These are phyloP conservation scores for Stentor coeruleus DNA, from an alignment of 73 alveolate genomes.

Conservation along the genomic window DNA sequence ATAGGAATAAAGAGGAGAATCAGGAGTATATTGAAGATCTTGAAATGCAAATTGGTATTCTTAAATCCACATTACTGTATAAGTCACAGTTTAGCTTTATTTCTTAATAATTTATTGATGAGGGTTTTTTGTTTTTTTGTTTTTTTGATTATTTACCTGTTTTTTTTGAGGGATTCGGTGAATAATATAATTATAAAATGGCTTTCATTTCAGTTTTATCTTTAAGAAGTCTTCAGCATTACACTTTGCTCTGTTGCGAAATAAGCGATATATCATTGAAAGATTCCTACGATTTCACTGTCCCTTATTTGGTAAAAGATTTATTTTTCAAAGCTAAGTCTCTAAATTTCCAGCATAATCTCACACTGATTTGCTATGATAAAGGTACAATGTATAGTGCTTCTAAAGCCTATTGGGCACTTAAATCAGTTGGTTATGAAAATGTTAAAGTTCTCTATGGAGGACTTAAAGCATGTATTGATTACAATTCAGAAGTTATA, in stretches of 20 bases:
- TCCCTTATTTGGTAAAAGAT: not conserved
- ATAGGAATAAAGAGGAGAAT: not conserved
- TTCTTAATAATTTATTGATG: no score
- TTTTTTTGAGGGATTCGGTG: no score
- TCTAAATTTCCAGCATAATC: not conserved
- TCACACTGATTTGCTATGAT: not conserved
- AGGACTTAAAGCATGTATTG: not conserved
- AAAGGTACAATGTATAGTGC: not conserved
- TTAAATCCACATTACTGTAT: not conserved
- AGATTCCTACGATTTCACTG: not conserved
- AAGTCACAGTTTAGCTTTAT: no score
- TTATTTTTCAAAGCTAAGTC: not conserved
- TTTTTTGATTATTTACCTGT: no score
- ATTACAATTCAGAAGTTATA: no score
- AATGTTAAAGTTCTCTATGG: not conserved
- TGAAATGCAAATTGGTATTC: not conserved
- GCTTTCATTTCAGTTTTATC: not conserved
- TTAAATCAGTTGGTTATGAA: not conserved
- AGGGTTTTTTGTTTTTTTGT: no score
- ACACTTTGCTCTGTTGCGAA: not conserved
- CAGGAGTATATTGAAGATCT: not conserved
- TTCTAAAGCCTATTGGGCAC: not conserved
- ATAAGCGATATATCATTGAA: no score
- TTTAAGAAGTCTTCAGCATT: not conserved
- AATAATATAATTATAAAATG: no score